Base-by-base conservation (phyloP, 257 asterid species). In the Solanum sitiens region DNA sequence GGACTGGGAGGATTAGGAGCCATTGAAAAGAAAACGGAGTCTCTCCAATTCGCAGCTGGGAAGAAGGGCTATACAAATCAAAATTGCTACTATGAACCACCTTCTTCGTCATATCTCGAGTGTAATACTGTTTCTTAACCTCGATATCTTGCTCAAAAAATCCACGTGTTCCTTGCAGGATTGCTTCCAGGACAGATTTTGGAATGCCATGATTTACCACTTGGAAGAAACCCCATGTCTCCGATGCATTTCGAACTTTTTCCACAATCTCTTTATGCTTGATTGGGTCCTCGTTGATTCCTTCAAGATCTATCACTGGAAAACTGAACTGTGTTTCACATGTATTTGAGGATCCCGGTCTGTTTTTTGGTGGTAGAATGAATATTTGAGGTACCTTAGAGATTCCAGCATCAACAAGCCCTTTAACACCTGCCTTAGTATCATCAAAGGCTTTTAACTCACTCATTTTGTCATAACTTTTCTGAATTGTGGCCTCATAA, bases 341-440 rank as follows among this genome's bases (percentile, higher is more conserved):
- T 7, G 15, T 20, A 5, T 27, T 7, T 3, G 59, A 50, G 25
- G 23, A 42, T 2, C 20, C 72, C 3, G 23, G 25, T 21, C 67
- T 21, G 10, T 32, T 47, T 72, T n/a, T 84, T n/a, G 88, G 91
- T 7, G 89, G 83, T 11, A 89, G 91, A 70, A 86, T 40, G 83
- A 95, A 94, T 1, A 95, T 93, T 44, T 35, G 90, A 39, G 96
- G 97, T 67, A 95, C 56, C 35, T 83, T 86, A 6, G 72, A 77
- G 5, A 92, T 56, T 45, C 94, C 95, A 32, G 89, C 89, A 61
- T 94, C 98, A 11, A 90, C 92, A 13, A 94, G 92, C 0, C 98
- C 98, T 90, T 94, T 95, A 9, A 93, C 96, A 30, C 97, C 97
- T 1, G 94, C 76, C 88, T 92, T 93, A 0, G 95, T 90, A 23